phyloP scores from a whole-genome alignment of 352 stramenopile species.

The Phytophthora kernoviae region DNA sequence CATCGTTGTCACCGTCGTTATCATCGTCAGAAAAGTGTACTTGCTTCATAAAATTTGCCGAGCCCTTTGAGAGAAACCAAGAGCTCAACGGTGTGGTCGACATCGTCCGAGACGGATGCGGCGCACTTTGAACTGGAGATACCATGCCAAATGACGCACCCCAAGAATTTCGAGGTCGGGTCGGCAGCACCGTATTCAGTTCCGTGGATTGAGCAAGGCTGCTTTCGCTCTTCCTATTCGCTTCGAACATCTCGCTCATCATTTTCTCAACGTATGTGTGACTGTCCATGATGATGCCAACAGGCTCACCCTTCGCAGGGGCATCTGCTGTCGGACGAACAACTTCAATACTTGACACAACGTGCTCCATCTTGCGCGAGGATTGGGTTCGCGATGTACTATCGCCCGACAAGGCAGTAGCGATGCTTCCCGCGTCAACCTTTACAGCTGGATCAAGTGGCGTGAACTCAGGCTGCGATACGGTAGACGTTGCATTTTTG shows the following conservation, averaged over 20 bases:
- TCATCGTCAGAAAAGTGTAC: constrained; percentile 46
- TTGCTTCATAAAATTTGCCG: constrained; percentile 65
- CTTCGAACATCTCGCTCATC: constrained; percentile 19
- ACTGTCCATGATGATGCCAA: constrained; percentile 37
- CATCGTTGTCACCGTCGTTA: constrained; percentile 10
- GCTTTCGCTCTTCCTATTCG: not conserved
- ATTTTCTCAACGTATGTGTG: constrained; percentile 33
- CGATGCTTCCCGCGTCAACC: not conserved
- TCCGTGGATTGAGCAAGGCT: not conserved
- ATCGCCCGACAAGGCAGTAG: not conserved
- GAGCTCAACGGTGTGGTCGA: constrained; percentile 57
- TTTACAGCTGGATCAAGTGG: not conserved
- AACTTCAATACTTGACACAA: not conserved
- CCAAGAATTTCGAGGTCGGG: constrained; percentile 38
- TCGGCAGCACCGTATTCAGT: not conserved
- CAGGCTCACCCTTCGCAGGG: not conserved
- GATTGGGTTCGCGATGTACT: too few species aligned
- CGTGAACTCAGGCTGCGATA: not conserved
- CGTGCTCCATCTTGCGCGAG: too few species aligned
- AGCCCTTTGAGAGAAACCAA: constrained; percentile 68
- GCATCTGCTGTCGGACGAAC: not conserved
- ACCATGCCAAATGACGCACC: constrained; percentile 54
- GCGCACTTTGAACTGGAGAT: not conserved
- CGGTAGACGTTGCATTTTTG: not conserved
- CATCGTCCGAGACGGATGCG: constrained; percentile 8